phyloP scores from a whole-genome alignment of 2,329 filamentous ascomycete genomes.

The Fusarium sp. region DNA sequence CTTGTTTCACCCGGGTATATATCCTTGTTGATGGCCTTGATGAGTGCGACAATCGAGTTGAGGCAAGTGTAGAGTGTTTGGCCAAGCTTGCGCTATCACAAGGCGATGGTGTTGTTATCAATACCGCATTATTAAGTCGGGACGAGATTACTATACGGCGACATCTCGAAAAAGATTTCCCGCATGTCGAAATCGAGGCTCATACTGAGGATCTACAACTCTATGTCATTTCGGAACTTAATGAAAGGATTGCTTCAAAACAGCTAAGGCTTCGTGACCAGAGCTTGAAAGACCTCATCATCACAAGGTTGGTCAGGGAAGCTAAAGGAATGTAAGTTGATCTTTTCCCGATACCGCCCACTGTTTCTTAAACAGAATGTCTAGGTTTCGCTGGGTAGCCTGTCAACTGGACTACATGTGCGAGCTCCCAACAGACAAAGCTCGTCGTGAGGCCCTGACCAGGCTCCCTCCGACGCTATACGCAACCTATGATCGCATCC shows the following conservation, averaged over 20 bases:
- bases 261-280: background rate
- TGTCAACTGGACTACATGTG: background rate
- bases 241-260: background rate
- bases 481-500: background rate
- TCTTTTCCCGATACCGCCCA: background rate
- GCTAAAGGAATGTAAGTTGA: background rate
- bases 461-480: background rate
- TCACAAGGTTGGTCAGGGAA: background rate
- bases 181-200: slow-evolving; percentile 14
- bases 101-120: background rate
- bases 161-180: background rate
- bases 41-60: background rate
- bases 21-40: background rate
- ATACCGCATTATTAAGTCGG: slow-evolving; percentile 15
- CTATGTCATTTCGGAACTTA: slow-evolving; percentile 10
- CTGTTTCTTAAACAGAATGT: too few relatives aligned
- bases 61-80: background rate
- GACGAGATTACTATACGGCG: slow-evolving; percentile 8
- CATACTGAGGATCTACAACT: slow-evolving; percentile 20
- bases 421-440: background rate
- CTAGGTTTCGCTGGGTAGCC: slow-evolving; percentile 1
- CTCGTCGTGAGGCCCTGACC: background rate
- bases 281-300: background rate
- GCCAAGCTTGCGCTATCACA: background rate
- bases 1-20: background rate